Evolutionary conservation across 2,329 filamentous ascomycete species (phyloP), one percentile per base, ranked within the genome.

Genomic region (Penicillium sp.): DNA sequence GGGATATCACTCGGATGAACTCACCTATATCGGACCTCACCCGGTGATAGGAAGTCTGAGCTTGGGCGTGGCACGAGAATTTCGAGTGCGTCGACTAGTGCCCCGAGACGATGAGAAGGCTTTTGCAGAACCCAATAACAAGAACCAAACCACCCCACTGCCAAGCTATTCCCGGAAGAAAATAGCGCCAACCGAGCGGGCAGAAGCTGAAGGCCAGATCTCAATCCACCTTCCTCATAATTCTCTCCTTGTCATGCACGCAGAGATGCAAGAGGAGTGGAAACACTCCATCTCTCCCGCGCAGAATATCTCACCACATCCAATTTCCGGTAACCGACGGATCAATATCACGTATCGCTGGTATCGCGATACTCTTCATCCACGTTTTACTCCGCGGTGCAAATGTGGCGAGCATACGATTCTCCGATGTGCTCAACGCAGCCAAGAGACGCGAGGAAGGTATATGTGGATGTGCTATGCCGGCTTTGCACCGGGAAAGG

Each of bases 261-360:
- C 92, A 0, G 89, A 95, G 65, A 97, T 95, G 89, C 92, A 97
- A 65, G 92, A 97, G 65, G 86, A 88, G 64, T 97, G 90, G 90
- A 97, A 96, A 68, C 93, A 99, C 68, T 81, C 82, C 57, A 87
- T 99, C 36, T 77, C 83, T 0, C 87, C 90, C 0, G 84, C 87
- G 0, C 77, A 79, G 41, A 82, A 84, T 3, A 87, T 97, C 50
- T 86, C 90, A 53, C 89, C 89, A 1, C 93, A 99, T 67, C 89
- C 91, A 0, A 67, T 95, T 1, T 80, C 91, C 0, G 86, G 86
- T 0, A 90, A 84, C 59, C 84, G 82, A 55, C 80, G 93, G 34
- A 91, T 99, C 60, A 97, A 97, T 65, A 81, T 99, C 65, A 99
- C 93, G 0, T 99, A 96, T 69, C 83, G 93, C 6, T 85, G 88